Base-by-base conservation (phyloP, 768 basidiomycete genomes). In the Butyriboletus loyo region DNA sequence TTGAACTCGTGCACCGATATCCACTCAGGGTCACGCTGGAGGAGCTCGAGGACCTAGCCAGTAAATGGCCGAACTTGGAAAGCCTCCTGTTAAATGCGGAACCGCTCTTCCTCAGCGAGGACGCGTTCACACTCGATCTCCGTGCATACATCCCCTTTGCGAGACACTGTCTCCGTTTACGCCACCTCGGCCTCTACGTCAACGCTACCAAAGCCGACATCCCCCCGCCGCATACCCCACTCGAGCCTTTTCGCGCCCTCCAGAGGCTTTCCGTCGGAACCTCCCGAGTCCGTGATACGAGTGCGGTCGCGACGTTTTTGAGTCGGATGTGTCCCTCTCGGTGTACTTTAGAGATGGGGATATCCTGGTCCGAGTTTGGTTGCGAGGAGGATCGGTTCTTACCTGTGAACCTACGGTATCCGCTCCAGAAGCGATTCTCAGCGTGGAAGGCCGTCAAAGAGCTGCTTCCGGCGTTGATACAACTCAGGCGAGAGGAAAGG, bases 281-380 rank as follows among this genome's bases (percentile, higher is more conserved):
- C 0, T 84, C 82, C 17, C 65, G 67, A 45, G 74, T 82, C 25
- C 42, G 60, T 2, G 73, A 80, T 14, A 64, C 73, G 5, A 74
- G 70, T 5, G 57, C 74, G 0, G 75, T 79, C 28, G 75, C 83
- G 17, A 70, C 80, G 11, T 84, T 80, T 57, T 71, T 86, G 49
- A 79, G 78, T 57, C 75, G 74, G 19, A 58, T 86, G 4, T 75
- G 77, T 34, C 80, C 82, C 0, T 57, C 72, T 2, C 61, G 63
- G 3, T 81, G 77, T 59, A 44, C 32, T 8, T 45, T 84, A 9
- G 73, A 75, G 34, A 68, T 65, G 27, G 83, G 82, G 0, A 68
- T 81, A 41, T 81, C 76, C 10, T 84, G 82, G 83, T 56, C 53
- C 17, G 59, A 64, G 45, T 62, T 56, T 50, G 59, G 66, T 15